Conservation (phyloP, 257 asterid genomes). For the Parsonsia alboflavescens region DNA sequence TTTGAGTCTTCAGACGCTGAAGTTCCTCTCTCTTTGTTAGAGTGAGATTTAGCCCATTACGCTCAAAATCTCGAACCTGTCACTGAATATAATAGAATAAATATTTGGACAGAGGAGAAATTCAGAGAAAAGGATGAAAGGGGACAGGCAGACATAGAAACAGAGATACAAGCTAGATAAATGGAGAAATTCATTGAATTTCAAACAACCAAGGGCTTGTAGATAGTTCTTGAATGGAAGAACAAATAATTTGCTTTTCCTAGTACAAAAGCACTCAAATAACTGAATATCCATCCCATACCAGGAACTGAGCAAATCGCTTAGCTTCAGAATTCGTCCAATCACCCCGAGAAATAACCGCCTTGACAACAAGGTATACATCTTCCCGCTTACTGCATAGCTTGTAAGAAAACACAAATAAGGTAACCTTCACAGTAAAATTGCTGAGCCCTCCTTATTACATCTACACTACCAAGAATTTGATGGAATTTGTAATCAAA, state of each 20-base stretch:
- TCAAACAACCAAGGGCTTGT: not conserved
- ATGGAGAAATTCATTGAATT: conserved; percentile 8
- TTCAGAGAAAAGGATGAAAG: conserved; percentile 8
- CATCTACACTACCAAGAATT: not conserved
- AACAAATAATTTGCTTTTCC: not conserved
- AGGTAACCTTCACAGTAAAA: not conserved
- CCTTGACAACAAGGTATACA: conserved; percentile 78
- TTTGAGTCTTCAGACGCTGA: conserved; percentile 65
- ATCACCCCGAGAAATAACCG: conserved; percentile 61
- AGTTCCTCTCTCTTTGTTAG: conserved; percentile 80
- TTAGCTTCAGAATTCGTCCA: conserved; percentile 63
- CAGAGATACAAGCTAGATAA: conserved; percentile 10
- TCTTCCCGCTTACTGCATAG: conserved; percentile 78
- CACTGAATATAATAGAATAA: conserved; percentile 57
- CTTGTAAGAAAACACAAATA: conserved; percentile 15
- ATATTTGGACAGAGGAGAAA: conserved; percentile 19
- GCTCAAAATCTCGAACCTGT: conserved; percentile 96
- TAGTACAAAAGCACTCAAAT: not conserved
- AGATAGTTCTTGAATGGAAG: not conserved
- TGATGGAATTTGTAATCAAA: not conserved
- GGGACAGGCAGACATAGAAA: conserved; percentile 4
- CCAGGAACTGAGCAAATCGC: conserved; percentile 61
- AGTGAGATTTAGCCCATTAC: conserved; percentile 81
- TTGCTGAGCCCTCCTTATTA: not conserved
- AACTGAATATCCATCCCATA: conserved; percentile 30